Conservation (phyloP, 371 early-diverging fungal genomes). For the Mucor plumbeus region DNA sequence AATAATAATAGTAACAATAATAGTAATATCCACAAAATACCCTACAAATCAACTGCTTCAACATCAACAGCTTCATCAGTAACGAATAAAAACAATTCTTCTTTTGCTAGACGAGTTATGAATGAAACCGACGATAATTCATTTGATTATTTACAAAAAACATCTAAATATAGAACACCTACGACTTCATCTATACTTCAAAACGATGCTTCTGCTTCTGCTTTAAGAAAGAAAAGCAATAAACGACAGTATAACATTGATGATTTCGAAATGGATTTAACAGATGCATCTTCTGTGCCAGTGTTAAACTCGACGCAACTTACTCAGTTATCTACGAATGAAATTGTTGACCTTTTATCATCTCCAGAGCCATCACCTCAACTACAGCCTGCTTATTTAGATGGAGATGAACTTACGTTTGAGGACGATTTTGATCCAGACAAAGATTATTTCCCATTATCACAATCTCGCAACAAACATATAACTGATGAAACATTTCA, state of each 20-base stretch:
- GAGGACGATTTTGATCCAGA: constrained; percentile 5
- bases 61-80: neutral
- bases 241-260: constrained; percentile 13
- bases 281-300: constrained; percentile 6
- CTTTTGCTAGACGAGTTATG: constrained; percentile 14
- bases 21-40: neutral
- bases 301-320: neutral
- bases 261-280: constrained; percentile 11
- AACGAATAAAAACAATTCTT: neutral
- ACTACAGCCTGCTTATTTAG: neutral
- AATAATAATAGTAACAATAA: neutral
- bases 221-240: neutral
- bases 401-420: neutral
- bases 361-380: constrained; percentile 20
- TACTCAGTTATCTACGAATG: neutral
- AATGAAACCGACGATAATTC: neutral
- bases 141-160: neutral
- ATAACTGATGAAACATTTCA: constrained; percentile 19
- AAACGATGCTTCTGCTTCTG: neutral
- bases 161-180: neutral
- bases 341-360: constrained; percentile 19
- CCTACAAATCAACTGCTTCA: neutral
- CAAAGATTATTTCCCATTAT: constrained; percentile 20
- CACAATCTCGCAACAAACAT: constrained; percentile 12
- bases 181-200: neutral